phyloP scores from a whole-genome alignment of 495 filamentous ascomycete species.

The Baudoinia panamericana region DNA sequence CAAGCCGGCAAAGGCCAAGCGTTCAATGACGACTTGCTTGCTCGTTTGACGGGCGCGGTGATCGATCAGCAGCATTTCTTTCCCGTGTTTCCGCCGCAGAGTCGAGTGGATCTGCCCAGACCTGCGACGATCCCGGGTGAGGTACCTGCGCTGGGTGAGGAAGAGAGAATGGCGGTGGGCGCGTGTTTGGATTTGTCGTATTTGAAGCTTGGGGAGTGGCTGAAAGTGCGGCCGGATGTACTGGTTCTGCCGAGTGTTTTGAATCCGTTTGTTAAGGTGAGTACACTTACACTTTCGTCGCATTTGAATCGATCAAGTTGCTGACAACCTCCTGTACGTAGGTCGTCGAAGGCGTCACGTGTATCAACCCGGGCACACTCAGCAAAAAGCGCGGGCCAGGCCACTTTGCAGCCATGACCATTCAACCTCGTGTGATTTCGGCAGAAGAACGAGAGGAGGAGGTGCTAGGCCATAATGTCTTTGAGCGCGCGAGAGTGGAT shows the following conservation, averaged over 20 bases:
- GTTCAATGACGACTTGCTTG: constrained; percentile 44
- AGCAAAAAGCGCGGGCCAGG: constrained; percentile 69
- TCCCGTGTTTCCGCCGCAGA: constrained; percentile 70
- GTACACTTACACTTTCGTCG: not conserved
- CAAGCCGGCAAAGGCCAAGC: constrained; percentile 38
- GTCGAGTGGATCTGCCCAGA: constrained; percentile 52
- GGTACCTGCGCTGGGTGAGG: constrained; percentile 34
- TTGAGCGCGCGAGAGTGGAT: constrained; percentile 72
- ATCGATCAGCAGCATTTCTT: constrained; percentile 83
- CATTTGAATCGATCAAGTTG: not conserved
- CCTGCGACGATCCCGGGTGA: constrained; percentile 14
- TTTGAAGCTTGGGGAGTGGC: constrained; percentile 79
- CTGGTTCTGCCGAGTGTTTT: constrained; percentile 72
- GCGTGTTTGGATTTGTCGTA: constrained; percentile 72
- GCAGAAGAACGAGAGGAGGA: constrained; percentile 44
- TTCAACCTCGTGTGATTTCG: constrained; percentile 48
- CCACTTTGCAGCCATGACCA: constrained; percentile 63
- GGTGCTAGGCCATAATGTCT: constrained; percentile 57
- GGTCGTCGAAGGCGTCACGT: constrained; percentile 74
- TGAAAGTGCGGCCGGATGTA: constrained; percentile 72
- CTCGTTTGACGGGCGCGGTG: constrained; percentile 55
- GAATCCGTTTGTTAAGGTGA: constrained; percentile 73
- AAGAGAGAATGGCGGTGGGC: constrained; percentile 50
- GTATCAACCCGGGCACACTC: constrained; percentile 78
- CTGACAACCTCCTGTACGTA: constrained; percentile 23